Conservation (phyloP, 2,329 filamentous ascomycete species). For the Aphanoascus verrucosus region DNA sequence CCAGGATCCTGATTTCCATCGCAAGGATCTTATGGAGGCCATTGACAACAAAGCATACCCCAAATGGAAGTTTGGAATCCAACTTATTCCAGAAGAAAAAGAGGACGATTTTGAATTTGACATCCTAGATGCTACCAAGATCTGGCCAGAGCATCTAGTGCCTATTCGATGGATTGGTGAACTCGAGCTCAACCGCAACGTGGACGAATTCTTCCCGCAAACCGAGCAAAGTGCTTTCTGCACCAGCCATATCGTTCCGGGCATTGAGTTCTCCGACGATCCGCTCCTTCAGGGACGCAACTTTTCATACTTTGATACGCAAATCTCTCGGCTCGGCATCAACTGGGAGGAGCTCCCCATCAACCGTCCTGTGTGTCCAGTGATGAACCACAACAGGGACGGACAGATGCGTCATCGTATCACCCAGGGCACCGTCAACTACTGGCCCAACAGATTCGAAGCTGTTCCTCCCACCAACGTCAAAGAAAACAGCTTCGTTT, state of each 20-base stretch:
- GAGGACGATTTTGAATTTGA: conserved; percentile 76
- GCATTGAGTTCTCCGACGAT: conserved; percentile 67
- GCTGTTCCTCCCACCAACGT: conserved; percentile 51
- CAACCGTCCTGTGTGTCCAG: conserved; percentile 62
- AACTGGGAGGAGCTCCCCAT: conserved; percentile 72
- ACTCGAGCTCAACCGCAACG: conserved; percentile 66
- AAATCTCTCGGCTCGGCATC: conserved; percentile 57
- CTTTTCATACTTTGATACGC: conserved; percentile 44
- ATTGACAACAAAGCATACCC: conserved; percentile 62
- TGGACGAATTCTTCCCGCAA: conserved; percentile 72
- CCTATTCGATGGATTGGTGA: conserved; percentile 70
- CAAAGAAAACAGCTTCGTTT: conserved; percentile 57
- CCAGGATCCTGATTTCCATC: conserved; percentile 71
- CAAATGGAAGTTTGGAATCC: conserved; percentile 75
- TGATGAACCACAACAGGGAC: conserved; percentile 68
- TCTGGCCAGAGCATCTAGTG: conserved; percentile 70
- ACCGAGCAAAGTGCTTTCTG: conserved; percentile 78
- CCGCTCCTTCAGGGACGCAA: conserved; percentile 65
- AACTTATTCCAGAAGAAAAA: conserved; percentile 59
- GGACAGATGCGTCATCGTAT: conserved; percentile 64
- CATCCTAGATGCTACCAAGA: conserved; percentile 72
- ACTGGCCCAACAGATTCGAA: conserved; percentile 65
- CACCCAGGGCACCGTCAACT: conserved; percentile 61
- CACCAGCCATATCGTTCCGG: conserved; percentile 67
- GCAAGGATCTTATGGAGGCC: conserved; percentile 63